These are phyloP conservation scores for Clausena lansium DNA, from an alignment of 345 rosid genomes.

Conservation along the genomic window DNA sequence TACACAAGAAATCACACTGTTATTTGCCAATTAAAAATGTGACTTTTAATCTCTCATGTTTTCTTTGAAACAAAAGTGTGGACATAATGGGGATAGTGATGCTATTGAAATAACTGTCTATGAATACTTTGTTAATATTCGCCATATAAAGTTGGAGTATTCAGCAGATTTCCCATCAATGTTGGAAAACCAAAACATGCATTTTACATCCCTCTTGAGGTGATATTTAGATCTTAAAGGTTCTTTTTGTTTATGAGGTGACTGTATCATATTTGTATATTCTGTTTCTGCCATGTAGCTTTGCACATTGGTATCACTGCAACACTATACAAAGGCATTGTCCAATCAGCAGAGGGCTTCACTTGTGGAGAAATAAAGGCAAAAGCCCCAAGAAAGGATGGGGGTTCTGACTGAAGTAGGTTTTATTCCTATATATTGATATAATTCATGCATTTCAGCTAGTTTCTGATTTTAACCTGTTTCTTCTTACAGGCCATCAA, in stretches of 20 bases:
- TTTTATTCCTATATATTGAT: neutral
- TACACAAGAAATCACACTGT: neutral
- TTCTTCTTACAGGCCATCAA: constrained; percentile 65
- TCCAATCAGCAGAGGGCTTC: constrained; percentile 19
- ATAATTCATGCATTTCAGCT: constrained; percentile 17
- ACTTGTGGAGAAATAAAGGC: constrained; percentile 29
- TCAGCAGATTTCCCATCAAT: constrained; percentile 54
- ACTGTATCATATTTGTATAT: neutral
- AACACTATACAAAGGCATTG: constrained; percentile 24
- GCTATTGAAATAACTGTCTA: constrained; percentile 12
- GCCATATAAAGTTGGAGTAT: neutral
- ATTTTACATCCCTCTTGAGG: constrained; percentile 60
- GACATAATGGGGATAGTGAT: neutral
- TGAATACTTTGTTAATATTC: constrained; percentile 4
- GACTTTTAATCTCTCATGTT: neutral
- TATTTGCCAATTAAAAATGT: neutral
- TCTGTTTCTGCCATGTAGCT: constrained; percentile 15
- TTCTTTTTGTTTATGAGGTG: neutral
- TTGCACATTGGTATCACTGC: constrained; percentile 20
- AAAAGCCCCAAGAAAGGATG: constrained; percentile 26
- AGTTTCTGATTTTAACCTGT: constrained; percentile 36
- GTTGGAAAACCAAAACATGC: constrained; percentile 80
- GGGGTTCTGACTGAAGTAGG: constrained; percentile 14
- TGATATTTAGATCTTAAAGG: constrained; percentile 1
- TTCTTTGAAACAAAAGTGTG: constrained; percentile 11